Base-by-base conservation (phyloP, 768 basidiomycete genomes). In the Amanita fuliginea region DNA sequence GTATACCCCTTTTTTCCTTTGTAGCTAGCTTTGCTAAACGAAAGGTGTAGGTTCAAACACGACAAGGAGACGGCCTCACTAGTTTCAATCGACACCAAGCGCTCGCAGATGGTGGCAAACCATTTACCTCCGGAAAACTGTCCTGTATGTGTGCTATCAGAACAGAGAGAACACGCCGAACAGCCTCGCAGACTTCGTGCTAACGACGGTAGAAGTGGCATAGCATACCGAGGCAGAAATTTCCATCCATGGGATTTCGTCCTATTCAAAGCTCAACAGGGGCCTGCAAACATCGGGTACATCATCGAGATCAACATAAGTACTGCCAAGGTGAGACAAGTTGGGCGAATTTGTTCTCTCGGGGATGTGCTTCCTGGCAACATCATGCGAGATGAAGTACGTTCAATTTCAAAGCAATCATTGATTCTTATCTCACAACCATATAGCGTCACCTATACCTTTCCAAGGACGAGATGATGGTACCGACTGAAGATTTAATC, bases 231-330 rank as follows among this genome's bases (percentile, higher is more conserved):
- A 8, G 77, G 75, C 0, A 55, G 65, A 1, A 62, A 62, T 0
- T 88, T 80, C 53, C 87, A 90, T 47, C 43, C 67, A 0, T 62
- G 78, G 37, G 86, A 89, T 33, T 85, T 76, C 53, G 75, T 78
- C 4, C 64, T 80, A 4, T 73, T 80, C 57, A 64, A 59, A 16
- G 68, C 72, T 0, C 60, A 67, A 0, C 54, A 66, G 1, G 80
- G 80, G 0, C 75, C 78, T 1, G 80, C 76, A 3, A 56, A 72
- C 22, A 73, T 87, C 42, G 86, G 76, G 0, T 75, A 77, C 33
- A 68, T 86, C 52, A 56, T 57, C 1, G 49, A 55, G 47, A 45
- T 62, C 55, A 47, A 46, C 26, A 49, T 53, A 42, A 47, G 47
- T 18, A 46, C 46, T 14, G 56, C 77, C 7, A 60, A 54, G 3